These are phyloP conservation scores for Schizochytrium sp. DNA, from an alignment of 108 stramenopile species.

Conservation along the genomic window DNA sequence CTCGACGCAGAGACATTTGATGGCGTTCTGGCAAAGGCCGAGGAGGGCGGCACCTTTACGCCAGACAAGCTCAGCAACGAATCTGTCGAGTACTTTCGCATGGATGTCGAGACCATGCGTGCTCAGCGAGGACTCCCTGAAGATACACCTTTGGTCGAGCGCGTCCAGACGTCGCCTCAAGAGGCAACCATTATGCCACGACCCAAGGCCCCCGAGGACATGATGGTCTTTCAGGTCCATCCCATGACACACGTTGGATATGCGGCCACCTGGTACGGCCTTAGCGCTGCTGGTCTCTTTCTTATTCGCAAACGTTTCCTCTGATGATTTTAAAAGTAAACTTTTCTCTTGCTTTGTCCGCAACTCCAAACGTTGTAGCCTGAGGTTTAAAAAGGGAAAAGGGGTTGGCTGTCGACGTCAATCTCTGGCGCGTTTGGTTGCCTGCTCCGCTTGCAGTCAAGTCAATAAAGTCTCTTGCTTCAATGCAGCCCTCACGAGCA, in stretches of 20 bases:
- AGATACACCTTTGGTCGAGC: background rate
- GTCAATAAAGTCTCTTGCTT: too few species aligned
- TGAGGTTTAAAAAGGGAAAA: too few species aligned
- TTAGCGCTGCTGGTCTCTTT: background rate
- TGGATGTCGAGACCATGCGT: background rate
- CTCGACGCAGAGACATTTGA: background rate
- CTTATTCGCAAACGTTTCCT: background rate
- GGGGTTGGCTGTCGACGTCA: too few species aligned
- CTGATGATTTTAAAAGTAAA: background rate
- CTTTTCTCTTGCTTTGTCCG: too few species aligned
- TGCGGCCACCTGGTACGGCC: conserved; percentile 17
- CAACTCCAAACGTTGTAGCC: too few species aligned
- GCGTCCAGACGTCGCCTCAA: background rate
- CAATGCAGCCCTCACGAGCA: too few species aligned
- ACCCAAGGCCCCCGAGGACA: background rate
- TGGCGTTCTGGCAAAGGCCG: background rate
- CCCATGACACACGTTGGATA: background rate
- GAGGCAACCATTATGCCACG: background rate
- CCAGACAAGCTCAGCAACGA: background rate
- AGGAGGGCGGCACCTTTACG: background rate
- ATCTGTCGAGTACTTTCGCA: background rate
- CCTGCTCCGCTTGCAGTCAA: too few species aligned
- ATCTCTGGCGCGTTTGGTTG: too few species aligned
- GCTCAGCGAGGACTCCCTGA: background rate
- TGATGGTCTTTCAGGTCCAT: background rate